Evolutionary conservation across 257 asterid species (phyloP).

Genomic region (Solanum okadae): DNA sequence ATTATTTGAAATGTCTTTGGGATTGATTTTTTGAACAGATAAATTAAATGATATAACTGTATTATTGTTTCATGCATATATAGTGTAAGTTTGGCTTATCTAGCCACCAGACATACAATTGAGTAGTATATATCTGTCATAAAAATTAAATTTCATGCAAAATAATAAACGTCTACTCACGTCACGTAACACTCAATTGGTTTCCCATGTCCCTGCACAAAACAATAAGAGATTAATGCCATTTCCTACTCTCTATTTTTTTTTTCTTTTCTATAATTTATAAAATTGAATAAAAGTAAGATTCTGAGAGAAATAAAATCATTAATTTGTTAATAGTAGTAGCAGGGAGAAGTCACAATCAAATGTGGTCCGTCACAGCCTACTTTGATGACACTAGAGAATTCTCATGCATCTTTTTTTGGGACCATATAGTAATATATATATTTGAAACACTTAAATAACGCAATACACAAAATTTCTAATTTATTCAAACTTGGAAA

Average conservation of each 20-base stretch:
- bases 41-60: background rate
- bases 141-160: background rate
- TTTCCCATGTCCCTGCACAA: background rate
- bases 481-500: background rate
- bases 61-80: background rate
- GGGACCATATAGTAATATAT: background rate
- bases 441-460: background rate
- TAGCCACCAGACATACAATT: background rate
- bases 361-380: background rate
- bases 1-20: background rate
- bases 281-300: background rate
- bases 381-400: background rate
- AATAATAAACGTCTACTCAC: background rate
- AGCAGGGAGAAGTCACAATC: background rate
- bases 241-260: background rate
- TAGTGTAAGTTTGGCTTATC: background rate
- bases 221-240: background rate
- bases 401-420: background rate
- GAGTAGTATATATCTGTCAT: background rate
- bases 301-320: background rate
- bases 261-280: background rate
- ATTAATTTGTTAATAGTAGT: background rate
- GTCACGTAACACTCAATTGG: background rate
- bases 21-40: background rate
- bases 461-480: background rate